Evolutionary conservation across 768 basidiomycete genomes (phyloP), one percentile per base, ranked within the genome.

Genomic region (Cystobasidium onofrii): DNA sequence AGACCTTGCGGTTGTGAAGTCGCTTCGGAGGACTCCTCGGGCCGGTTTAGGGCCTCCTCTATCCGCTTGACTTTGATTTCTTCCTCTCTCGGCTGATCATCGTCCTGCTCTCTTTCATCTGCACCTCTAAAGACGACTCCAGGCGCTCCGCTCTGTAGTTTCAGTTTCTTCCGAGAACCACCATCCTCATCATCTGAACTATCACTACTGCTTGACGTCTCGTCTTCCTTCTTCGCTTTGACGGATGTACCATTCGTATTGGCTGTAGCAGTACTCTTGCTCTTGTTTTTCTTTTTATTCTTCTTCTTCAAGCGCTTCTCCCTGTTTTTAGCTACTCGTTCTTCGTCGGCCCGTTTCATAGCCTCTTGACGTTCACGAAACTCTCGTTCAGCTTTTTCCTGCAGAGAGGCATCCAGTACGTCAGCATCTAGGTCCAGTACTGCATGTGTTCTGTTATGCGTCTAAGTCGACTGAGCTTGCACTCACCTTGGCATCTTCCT

Each of bases 241-340:
- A 31, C 31, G 25, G 23, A 27, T n/a, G 33, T 23, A 20, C 41
- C 54, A 43, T 76, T 57, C 13, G 39, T 46, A 75, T 10, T 62
- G 23, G n/a, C 44, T 25, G 52, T 52, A 18, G 34, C 63, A 12
- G n/a, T 64, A 17, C n/a, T n/a, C 62, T 76, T 76, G 44, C 63
- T 62, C 29, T 73, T 73, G 20, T 20, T 25, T 39, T 75, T 75
- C 4, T 0, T 10, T 63, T 87, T 83, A 76, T 86, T 89, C 81
- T 94, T 98, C 84, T 92, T 91, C 85, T 95, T 96, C 81, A 89
- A 90, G 55, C 96, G 84, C 81, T 90, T 97, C 18, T 90, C 90
- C 23, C 96, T 86, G 81, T 99, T 99, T 83, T 93, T 98, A 15
- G 91, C 88, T 0, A 95, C 97, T 83, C 93, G 96, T 1, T 89